These are phyloP conservation scores for Kwoniella mangroviensis DNA, from an alignment of 768 basidiomycete species.

Conservation along the genomic window DNA sequence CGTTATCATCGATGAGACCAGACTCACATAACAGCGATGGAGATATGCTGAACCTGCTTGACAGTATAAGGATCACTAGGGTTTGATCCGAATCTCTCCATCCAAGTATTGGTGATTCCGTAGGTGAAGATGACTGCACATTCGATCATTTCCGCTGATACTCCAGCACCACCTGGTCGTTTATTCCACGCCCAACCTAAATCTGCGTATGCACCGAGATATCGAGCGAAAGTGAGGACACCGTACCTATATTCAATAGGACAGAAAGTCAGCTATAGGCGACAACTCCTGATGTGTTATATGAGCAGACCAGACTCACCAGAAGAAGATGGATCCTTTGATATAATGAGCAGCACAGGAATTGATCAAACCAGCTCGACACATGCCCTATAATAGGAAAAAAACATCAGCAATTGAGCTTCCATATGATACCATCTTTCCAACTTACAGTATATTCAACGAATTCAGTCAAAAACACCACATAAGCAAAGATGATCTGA, in stretches of 20 bases:
- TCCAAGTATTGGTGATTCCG: constrained; percentile 90
- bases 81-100: constrained; percentile 88
- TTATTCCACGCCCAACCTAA: constrained; percentile 95
- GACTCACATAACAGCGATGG: constrained; percentile 70
- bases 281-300: neutral
- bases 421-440: too few species aligned
- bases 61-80: constrained; percentile 83
- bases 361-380: constrained; percentile 76
- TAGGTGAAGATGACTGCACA: constrained; percentile 73
- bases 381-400: constrained; percentile 65
- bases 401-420: neutral
- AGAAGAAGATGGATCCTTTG: constrained; percentile 86
- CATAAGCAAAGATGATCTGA: constrained; percentile 74
- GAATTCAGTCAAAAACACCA: constrained; percentile 70
- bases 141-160: constrained; percentile 59
- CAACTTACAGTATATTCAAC: constrained; percentile 68
- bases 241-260: constrained; percentile 64
- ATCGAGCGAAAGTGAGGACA: constrained; percentile 86
- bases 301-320: constrained; percentile 39
- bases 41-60: constrained; percentile 91
- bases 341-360: constrained; percentile 81
- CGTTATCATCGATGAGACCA: too few species aligned
- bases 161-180: constrained; percentile 33
- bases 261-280: neutral
- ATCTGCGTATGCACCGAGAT: constrained; percentile 82